phyloP scores from a whole-genome alignment of 1,284 basidiomycete genomes.

The Naganishia liquefaciens region DNA sequence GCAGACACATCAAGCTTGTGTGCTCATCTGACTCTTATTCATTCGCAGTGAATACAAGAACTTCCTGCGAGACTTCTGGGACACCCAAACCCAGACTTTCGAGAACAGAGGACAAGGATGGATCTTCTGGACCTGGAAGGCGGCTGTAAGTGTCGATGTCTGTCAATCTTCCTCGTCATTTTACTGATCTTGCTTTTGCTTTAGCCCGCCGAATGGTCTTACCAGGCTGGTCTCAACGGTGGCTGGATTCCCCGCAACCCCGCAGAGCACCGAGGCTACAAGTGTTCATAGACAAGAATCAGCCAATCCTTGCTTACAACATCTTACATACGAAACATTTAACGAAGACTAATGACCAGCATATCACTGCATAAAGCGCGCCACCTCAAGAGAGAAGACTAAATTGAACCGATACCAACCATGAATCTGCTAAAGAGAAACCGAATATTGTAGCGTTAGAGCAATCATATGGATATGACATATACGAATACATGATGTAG shows the following conservation, averaged over 20 bases:
- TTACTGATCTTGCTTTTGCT: neutral
- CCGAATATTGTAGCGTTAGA: conserved; percentile 14
- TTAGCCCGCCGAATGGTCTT: conserved; percentile 63
- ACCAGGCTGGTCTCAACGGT: conserved; percentile 64
- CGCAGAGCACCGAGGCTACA: conserved; percentile 56
- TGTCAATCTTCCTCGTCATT: neutral
- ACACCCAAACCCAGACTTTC: conserved; percentile 65
- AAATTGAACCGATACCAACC: neutral
- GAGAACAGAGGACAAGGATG: conserved; percentile 53
- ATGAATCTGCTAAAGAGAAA: neutral
- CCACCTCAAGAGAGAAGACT: neutral
- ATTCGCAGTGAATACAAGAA: conserved; percentile 69
- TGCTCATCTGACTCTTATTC: conserved; percentile 1
- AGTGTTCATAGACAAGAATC: conserved; percentile 21
- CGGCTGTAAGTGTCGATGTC: conserved; percentile 27
- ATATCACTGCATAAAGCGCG: conserved; percentile 12
- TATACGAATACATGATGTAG: conserved; percentile 18
- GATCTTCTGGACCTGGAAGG: conserved; percentile 53
- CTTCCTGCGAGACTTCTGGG: conserved; percentile 79
- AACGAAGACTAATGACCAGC: neutral
- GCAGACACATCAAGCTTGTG: neutral
- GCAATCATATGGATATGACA: conserved; percentile 18
- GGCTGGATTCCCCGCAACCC: conserved; percentile 81
- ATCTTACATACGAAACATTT: neutral
- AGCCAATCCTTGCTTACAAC: neutral